A percentile compares a stretch with the other conserved stretches of the same genome.
phyloP scores from a whole-genome alignment of 2,329 filamentous ascomycete genomes.

The Pestalotiopsis sp. region DNA sequence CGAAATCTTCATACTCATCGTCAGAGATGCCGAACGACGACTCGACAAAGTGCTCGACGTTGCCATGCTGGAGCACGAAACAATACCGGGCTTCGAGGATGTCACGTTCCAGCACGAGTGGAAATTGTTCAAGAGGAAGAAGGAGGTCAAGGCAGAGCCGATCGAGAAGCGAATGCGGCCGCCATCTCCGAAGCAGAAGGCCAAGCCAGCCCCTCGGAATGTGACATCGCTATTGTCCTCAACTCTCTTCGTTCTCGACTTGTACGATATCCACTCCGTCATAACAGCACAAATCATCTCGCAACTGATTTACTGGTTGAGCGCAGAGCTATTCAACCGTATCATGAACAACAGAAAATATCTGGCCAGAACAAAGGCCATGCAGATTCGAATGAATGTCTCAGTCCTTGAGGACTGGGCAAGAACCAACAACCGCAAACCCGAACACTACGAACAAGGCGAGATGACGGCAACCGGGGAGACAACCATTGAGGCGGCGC shows the following conservation, averaged over 20 bases:
- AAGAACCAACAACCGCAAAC: slow-evolving; percentile 86
- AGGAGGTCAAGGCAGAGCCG: slow-evolving; percentile 87
- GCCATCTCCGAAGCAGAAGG: slow-evolving; percentile 89
- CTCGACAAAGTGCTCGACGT: slow-evolving; percentile 94
- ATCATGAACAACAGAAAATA: slow-evolving; percentile 97
- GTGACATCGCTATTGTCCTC: slow-evolving; percentile 95
- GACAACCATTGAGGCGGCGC: slow-evolving; percentile 80
- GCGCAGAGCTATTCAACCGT: slow-evolving; percentile 94
- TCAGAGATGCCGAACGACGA: slow-evolving; percentile 90
- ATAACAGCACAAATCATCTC: slow-evolving; percentile 91
- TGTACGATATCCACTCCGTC: slow-evolving; percentile 99
- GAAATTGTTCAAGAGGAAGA: slow-evolving; percentile 94
- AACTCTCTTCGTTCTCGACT: slow-evolving; percentile 92
- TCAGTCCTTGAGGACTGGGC: slow-evolving; percentile 97
- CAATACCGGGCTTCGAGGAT: slow-evolving; percentile 95
- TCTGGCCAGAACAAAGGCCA: slow-evolving; percentile 92
- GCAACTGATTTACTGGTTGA: slow-evolving; percentile 94
- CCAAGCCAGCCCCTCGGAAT: slow-evolving; percentile 90
- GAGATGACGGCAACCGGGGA: slow-evolving; percentile 86
- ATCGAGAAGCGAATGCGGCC: slow-evolving; percentile 89
- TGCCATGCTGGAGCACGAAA: slow-evolving; percentile 97
- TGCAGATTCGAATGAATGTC: slow-evolving; percentile 99
- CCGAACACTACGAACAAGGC: slow-evolving; percentile 93
- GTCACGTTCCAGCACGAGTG: slow-evolving; percentile 98
- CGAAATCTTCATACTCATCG: slow-evolving; percentile 97